Base-by-base conservation (phyloP, 345 rosid species). In the Rhodamnia rubescens region DNA sequence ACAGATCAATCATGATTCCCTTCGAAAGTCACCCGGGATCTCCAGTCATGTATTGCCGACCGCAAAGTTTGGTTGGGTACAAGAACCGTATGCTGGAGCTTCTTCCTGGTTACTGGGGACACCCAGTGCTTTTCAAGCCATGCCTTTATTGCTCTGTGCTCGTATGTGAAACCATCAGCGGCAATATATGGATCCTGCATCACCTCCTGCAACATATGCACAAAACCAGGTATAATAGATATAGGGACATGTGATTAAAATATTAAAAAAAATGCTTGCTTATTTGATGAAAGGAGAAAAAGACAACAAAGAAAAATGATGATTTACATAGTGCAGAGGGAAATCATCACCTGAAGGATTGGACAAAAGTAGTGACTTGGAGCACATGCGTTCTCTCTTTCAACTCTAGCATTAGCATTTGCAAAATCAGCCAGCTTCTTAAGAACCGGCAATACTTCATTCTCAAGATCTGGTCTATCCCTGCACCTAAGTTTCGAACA, bases 161-260 rank as follows among this genome's bases (percentile, higher is more conserved):
- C 98, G 15, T 96, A 96, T 0, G 98, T 93, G 89, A 94, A 95
- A 83, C 99, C 98, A 90, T 96, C 98, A 22, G 93, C 95, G 52
- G 98, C 96, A 88, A 95, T 91, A 87, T 91, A 90, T n/a, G 99
- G 99, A 87, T 96, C 95, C 82, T 92, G 97, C 97, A 94, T 95
- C 74, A 96, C 86, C 89, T 95, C 98, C 98, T 95, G 92, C 87
- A 89, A 85, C 64, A 59, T 56, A 24, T 15, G n/a, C 11, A 86
- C 54, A 21, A 81, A 47, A 82, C 49, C 42, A 6, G 20, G 47
- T 69, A 18, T 18, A 49, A 52, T 80, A 36, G 18, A 32, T 49
- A 58, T 7, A 5, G 18, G 64, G 14, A 42, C 85, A 29, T 13
- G 84, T 24, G 61, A 54, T 55, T 83, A 32, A 54, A 83, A 36